Evolutionary conservation across 140 eudicot genomes (phyloP), one percentile per base, ranked within the genome.

Genomic region (Senecio squalidus): DNA sequence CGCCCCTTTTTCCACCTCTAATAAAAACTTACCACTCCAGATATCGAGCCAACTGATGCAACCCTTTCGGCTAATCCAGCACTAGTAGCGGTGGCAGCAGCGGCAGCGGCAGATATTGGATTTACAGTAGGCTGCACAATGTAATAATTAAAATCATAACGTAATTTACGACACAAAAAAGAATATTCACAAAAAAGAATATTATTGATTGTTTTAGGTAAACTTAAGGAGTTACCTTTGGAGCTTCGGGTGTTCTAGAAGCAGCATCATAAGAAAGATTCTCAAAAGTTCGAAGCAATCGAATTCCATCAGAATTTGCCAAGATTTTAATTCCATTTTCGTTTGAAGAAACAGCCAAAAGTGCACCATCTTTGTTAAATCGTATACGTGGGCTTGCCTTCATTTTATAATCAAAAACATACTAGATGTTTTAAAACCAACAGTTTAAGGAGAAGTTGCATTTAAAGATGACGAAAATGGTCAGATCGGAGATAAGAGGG

Each of bases 311-410:
- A 33, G 80, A 49, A 76, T 84, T 88, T 24, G 96, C 94, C 64
- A 88, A 70, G 26, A 88, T 79, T 48, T 84, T 88, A 54, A 88
- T 88, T 45, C 92, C 96, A 58, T 88, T 88, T 30, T 88, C 96
- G 33, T 75, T 84, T 14, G 95, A 74, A 36, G 96, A 88, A 66
- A 84, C 85, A 17, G 96, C 96, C 80, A 88, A 71, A 9, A 88
- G 71, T 4, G 82, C 72, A 24, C 96, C 96, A 26, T 84, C 94
- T 16, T 88, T 88, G 80, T 79, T 88, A 78, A 88, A 88, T 36
- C 96, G 91, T 66, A 88, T 88, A 17, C 96, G 79, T 7, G 96
- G 95, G 64, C 88, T 81, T 76, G 96, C 96, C 96, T 88, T 56
- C 57, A 81, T 38, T 31, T 17, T 25, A 10, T 3, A 44, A 56